These are phyloP conservation scores for Arachis hypogaea DNA, from an alignment of 306 rosid genomes.

Conservation along the genomic window DNA sequence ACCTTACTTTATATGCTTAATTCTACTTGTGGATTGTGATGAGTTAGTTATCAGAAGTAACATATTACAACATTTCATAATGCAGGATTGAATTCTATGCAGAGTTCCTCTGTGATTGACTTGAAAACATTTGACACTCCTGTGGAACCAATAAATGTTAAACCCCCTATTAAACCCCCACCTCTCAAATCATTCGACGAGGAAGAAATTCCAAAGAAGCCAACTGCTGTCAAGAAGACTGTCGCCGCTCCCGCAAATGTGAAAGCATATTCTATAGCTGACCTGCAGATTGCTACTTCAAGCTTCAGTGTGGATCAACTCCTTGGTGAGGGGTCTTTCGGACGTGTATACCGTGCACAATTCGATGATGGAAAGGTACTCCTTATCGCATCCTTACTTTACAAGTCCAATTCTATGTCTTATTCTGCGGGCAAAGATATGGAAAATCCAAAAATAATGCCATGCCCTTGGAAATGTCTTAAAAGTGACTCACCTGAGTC, in stretches of 20 bases:
- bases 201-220: slow-evolving; percentile 63
- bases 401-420: slow-evolving; percentile 17
- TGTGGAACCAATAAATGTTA: slow-evolving; percentile 63
- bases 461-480: slow-evolving; percentile 1
- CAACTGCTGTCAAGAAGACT: slow-evolving; percentile 59
- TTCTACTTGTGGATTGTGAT: slow-evolving; percentile 7
- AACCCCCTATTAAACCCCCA: slow-evolving; percentile 82
- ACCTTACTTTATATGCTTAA: background rate
- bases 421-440: slow-evolving; percentile 18
- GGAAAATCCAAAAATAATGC: slow-evolving; percentile 12
- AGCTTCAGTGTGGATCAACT: slow-evolving; percentile 90
- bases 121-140: slow-evolving; percentile 65
- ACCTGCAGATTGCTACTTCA: slow-evolving; percentile 96
- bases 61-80: slow-evolving; percentile 33
- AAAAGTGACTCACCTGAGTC: slow-evolving; percentile 15
- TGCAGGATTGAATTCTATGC: slow-evolving; percentile 76
- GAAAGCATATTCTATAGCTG: slow-evolving; percentile 82
- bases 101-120: slow-evolving; percentile 57
- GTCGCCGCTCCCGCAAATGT: slow-evolving; percentile 63
- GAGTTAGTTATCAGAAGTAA: slow-evolving; percentile 10
- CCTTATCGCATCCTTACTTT: slow-evolving; percentile 25
- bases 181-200: slow-evolving; percentile 92
- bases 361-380: slow-evolving; percentile 90
- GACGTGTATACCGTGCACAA: slow-evolving; percentile 93
- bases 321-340: slow-evolving; percentile 91